A percentile compares a stretch with the other conserved stretches of the same genome.
Conservation (phyloP, 768 basidiomycete species). For the Dentipellis fragilis region DNA sequence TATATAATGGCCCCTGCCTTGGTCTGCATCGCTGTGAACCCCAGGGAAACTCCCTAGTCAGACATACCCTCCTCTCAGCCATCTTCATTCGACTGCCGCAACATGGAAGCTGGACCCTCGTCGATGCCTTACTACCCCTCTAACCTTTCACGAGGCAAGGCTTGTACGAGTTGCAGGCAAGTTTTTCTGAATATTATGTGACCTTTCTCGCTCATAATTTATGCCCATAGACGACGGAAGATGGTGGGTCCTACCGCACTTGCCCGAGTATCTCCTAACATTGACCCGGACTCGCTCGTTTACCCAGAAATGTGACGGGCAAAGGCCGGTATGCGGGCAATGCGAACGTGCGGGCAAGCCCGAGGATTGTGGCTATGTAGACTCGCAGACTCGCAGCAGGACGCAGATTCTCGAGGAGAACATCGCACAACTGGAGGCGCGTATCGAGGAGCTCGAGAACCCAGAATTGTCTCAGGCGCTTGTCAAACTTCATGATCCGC, state of each 20-base stretch:
- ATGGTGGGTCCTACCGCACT: slow-evolving; percentile 3
- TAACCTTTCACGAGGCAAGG: slow-evolving; percentile 13
- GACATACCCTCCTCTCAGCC: too few species aligned
- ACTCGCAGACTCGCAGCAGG: slow-evolving; percentile 47
- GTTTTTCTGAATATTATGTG: not conserved
- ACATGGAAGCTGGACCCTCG: not conserved
- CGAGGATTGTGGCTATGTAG: slow-evolving; percentile 64
- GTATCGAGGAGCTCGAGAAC: slow-evolving; percentile 25
- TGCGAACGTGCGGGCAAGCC: slow-evolving; percentile 46
- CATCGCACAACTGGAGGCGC: slow-evolving; percentile 41
- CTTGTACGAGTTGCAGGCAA: slow-evolving; percentile 14
- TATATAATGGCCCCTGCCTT: too few species aligned
- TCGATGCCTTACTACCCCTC: slow-evolving; percentile 2
- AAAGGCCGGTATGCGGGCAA: slow-evolving; percentile 53
- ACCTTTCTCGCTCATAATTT: not conserved
- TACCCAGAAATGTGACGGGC: slow-evolving; percentile 55
- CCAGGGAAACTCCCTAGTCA: too few species aligned
- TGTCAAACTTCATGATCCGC: slow-evolving; percentile 14
- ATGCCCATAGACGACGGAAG: slow-evolving; percentile 8
- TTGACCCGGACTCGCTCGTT: not conserved
- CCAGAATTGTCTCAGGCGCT: slow-evolving; percentile 2
- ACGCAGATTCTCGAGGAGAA: slow-evolving; percentile 52
- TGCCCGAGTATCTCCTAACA: not conserved
- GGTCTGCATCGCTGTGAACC: too few species aligned
- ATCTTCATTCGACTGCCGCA: not conserved